Evolutionary conservation across 192 early-diverging fungal species (phyloP).

Genomic region (Coemansia sp.): DNA sequence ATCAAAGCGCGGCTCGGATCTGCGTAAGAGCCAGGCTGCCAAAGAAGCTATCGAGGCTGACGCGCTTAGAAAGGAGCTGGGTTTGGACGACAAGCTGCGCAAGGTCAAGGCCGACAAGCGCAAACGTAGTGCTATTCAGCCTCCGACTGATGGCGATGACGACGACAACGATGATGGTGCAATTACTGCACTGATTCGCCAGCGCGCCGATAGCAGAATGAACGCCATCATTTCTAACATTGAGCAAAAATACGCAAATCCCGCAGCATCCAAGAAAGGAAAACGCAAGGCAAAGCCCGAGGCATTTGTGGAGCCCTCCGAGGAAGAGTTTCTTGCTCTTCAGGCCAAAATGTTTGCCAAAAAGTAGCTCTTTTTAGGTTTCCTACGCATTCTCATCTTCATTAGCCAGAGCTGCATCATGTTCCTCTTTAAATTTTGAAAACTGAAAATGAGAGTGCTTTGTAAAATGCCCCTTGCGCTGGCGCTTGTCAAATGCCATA

Average conservation of each 20-base stretch:
- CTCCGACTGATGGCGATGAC: slow-evolving; percentile 6
- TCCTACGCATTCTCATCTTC: no score
- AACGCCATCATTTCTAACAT: slow-evolving; percentile 56
- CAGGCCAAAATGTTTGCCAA: slow-evolving; percentile 57
- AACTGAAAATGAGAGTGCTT: no score
- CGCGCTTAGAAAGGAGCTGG: slow-evolving; percentile 55
- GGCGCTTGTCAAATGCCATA: no score
- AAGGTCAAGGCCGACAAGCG: slow-evolving; percentile 39
- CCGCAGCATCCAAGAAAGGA: slow-evolving; percentile 12
- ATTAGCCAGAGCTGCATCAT: no score
- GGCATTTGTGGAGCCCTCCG: slow-evolving; percentile 43
- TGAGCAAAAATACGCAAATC: slow-evolving; percentile 51
- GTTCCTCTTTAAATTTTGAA: no score
- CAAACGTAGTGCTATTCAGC: slow-evolving; percentile 13
- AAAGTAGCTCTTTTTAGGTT: slow-evolving; percentile 9
- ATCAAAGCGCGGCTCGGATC: slow-evolving; percentile 49
- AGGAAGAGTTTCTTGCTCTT: slow-evolving; percentile 62
- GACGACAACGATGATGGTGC: slow-evolving; percentile 36
- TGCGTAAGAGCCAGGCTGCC: slow-evolving; percentile 56
- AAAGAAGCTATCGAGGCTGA: slow-evolving; percentile 61
- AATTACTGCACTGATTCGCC: slow-evolving; percentile 57
- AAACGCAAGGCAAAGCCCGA: background rate
- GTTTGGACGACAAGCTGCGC: slow-evolving; percentile 56
- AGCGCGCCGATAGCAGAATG: slow-evolving; percentile 49
- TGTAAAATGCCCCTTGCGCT: no score